Base-by-base conservation (phyloP, 1,139 yeast genomes). In the Nakaseomyces kungkrabaensis region DNA sequence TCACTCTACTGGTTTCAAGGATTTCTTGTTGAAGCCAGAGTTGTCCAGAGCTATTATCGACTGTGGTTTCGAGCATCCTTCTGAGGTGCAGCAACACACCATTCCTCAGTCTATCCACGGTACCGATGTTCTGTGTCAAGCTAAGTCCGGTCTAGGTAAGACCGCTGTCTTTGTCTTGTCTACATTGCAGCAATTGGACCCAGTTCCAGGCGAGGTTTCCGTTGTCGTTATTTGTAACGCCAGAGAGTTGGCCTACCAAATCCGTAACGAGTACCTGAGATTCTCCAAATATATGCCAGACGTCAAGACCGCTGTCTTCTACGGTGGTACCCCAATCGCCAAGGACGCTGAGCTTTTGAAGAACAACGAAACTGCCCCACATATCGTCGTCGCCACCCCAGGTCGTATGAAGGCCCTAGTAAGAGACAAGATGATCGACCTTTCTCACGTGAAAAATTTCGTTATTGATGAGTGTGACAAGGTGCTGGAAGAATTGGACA, bases 11-110 rank as follows among this genome's bases (percentile, higher is more conserved):
- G 97, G 97, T 69, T 92, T 92, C 82, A 88, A 95, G 74, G 98
- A 92, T 73, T 92, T 92, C 73, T 76, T 92, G 66, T 79, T 92
- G 71, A 92, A 92, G 75, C 97, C 97, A 29, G 98, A 92, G 72
- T 78, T 92, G 62, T 78, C 92, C 64, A 85, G 98, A 73, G 98
- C 98, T 58, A 92, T 92, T 68, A 95, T 92, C 61, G 98, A 92
- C 73, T 89, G 97, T 77, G 98, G 98, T 77, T 92, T 92, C 68
- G 98, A 92, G 76, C 98, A 92, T 76, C 98, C 98, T 59, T 89
- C 97, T 57, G 98, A 92, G 83, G 98, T 92, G 60, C 98, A 92
- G 76, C 98, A 92, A 76, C 94, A 89, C 63, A 88, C 97, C 74
- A 92, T 92, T 66, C 98, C 98, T 52, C 98, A 92, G 74, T 87